phyloP scores from a whole-genome alignment of 2,329 filamentous ascomycete species.

The Mycogone perniciosa region DNA sequence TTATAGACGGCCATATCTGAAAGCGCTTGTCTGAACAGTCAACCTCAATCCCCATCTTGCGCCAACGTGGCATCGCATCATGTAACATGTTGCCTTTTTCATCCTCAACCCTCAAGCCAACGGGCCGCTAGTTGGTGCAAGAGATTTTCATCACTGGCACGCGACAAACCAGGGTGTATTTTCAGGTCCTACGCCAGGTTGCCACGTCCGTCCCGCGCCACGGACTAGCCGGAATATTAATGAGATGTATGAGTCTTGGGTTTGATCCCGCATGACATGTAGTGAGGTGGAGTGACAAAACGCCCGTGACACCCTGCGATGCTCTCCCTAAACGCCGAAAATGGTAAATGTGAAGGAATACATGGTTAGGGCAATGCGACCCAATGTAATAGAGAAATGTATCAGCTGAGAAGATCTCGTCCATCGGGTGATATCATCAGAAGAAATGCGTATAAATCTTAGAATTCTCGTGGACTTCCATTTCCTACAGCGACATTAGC shows the following conservation, averaged over 20 bases:
- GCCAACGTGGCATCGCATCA: slow-evolving; percentile 11
- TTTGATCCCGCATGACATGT: slow-evolving; percentile 31
- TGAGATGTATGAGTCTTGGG: slow-evolving; percentile 32
- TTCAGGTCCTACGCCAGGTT: background rate
- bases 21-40: slow-evolving; percentile 4
- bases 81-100: slow-evolving; percentile 2
- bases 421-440: slow-evolving; percentile 41
- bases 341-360: slow-evolving; percentile 46
- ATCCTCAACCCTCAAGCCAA: slow-evolving; percentile 1
- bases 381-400: slow-evolving; percentile 18
- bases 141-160: background rate
- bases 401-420: slow-evolving; percentile 20
- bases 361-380: slow-evolving; percentile 32
- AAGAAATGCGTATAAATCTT: slow-evolving; percentile 99
- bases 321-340: slow-evolving; percentile 49
- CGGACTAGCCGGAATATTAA: slow-evolving; percentile 24
- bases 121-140: background rate
- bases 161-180: background rate
- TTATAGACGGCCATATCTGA: slow-evolving; percentile 2
- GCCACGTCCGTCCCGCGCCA: background rate
- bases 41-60: slow-evolving; percentile 5
- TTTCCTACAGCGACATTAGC: slow-evolving; percentile 64
- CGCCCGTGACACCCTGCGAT: slow-evolving; percentile 53
- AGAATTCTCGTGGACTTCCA: slow-evolving; percentile 98
- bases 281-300: slow-evolving; percentile 37